Percentiles rank a stretch among this genome's conserved stretches.
These are phyloP conservation scores for Diplogelasinospora grovesii DNA, from an alignment of 495 filamentous ascomycete species.

Conservation along the genomic window DNA sequence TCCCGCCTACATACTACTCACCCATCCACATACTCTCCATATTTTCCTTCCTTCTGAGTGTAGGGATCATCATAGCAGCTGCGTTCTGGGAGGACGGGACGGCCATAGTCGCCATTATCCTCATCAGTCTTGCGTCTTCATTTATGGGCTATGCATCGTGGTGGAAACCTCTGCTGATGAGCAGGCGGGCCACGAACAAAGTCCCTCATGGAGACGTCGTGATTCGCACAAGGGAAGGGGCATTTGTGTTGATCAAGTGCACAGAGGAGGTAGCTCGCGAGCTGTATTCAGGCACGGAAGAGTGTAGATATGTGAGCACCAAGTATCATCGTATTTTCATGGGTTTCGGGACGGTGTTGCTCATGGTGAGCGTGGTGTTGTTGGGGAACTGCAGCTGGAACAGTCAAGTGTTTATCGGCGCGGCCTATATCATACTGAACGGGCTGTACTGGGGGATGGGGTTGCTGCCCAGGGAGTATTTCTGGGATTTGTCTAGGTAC, in stretches of 20 bases:
- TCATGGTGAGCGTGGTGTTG: slow-evolving; percentile 57
- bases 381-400: slow-evolving; percentile 56
- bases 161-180: slow-evolving; percentile 48
- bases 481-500: slow-evolving; percentile 49
- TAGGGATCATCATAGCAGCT: slow-evolving; percentile 34
- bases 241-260: slow-evolving; percentile 55
- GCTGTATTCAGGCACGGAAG: slow-evolving; percentile 57
- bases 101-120: slow-evolving; percentile 40
- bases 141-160: slow-evolving; percentile 47
- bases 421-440: slow-evolving; percentile 53
- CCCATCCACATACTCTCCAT: slow-evolving; percentile 48
- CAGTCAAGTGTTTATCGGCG: slow-evolving; percentile 52
- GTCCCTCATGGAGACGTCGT: slow-evolving; percentile 56
- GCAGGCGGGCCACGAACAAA: slow-evolving; percentile 37
- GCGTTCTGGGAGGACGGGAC: slow-evolving; percentile 43
- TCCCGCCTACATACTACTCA: slow-evolving; percentile 41
- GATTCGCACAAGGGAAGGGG: slow-evolving; percentile 53
- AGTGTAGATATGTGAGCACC: slow-evolving; percentile 43
- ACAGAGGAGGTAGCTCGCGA: slow-evolving; percentile 57
- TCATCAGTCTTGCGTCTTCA: slow-evolving; percentile 41
- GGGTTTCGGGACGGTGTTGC: slow-evolving; percentile 49
- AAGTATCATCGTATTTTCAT: slow-evolving; percentile 44
- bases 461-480: slow-evolving; percentile 35
- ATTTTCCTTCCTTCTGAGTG: slow-evolving; percentile 43
- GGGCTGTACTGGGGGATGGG: slow-evolving; percentile 53